These are phyloP conservation scores for Ballota nigra DNA, from an alignment of 257 asterid genomes.

Conservation along the genomic window DNA sequence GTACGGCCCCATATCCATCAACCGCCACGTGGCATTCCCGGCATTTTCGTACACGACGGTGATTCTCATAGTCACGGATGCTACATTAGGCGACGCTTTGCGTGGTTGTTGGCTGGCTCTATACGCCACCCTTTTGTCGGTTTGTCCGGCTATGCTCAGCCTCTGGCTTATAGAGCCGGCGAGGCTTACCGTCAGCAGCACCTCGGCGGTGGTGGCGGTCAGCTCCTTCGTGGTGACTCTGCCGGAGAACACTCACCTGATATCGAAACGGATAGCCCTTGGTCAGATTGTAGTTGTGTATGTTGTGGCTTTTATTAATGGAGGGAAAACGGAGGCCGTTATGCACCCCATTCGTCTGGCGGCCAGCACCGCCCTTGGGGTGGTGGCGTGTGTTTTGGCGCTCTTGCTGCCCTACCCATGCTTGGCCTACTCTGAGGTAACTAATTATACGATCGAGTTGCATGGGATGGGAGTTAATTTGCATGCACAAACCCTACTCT, in stretches of 20 bases:
- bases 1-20: conserved; percentile 50
- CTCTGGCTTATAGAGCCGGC: conserved; percentile 63
- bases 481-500: conserved; percentile 9
- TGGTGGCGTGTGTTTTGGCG: conserved; percentile 63
- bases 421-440: conserved; percentile 67
- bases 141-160: conserved; percentile 55
- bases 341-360: conserved; percentile 74
- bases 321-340: conserved; percentile 43
- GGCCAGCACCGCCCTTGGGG: conserved; percentile 81
- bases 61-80: conserved; percentile 58
- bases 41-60: conserved; percentile 79
- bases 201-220: conserved; percentile 49
- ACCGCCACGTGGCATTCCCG: conserved; percentile 49
- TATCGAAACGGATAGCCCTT: conserved; percentile 68
- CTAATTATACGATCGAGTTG: not conserved
- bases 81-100: conserved; percentile 68
- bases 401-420: conserved; percentile 64
- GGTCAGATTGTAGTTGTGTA: conserved; percentile 81
- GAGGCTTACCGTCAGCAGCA: conserved; percentile 42
- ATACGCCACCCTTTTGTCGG: conserved; percentile 48
- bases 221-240: conserved; percentile 59
- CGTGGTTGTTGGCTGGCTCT: conserved; percentile 71
- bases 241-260: conserved; percentile 60
- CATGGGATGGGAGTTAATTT: conserved; percentile 25
- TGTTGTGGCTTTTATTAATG: conserved; percentile 52